Conservation (phyloP, 2,329 filamentous ascomycete species). For the Sporothrix schenckii region DNA sequence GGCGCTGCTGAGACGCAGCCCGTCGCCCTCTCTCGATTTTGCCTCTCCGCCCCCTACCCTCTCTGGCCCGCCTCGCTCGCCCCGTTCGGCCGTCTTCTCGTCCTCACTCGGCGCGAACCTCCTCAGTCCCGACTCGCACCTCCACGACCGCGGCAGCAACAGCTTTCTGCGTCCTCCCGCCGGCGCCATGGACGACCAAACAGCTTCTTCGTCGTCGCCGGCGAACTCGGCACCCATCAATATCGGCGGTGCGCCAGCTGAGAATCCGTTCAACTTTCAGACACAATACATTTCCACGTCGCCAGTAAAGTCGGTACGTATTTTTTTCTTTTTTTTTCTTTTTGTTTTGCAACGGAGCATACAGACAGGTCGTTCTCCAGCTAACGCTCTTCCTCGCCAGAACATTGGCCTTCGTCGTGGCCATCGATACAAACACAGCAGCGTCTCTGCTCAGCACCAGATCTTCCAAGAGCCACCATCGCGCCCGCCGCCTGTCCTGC, state of each 20-base stretch:
- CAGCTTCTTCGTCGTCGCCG: conserved; percentile 9
- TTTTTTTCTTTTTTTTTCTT: too few relatives aligned
- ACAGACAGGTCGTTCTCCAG: not conserved
- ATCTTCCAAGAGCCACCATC: conserved; percentile 92
- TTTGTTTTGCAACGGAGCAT: too few relatives aligned
- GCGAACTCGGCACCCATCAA: conserved; percentile 22
- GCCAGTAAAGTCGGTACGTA: conserved; percentile 74
- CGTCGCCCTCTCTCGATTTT: conserved; percentile 28
- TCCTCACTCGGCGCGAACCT: conserved; percentile 13
- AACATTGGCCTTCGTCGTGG: conserved; percentile 89
- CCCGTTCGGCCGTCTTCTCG: conserved; percentile 3
- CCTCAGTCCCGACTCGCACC: conserved; percentile 23
- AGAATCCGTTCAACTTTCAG: conserved; percentile 91
- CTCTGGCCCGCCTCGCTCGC: not conserved
- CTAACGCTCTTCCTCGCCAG: conserved; percentile 47
- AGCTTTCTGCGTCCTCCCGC: conserved; percentile 28
- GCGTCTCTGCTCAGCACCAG: conserved; percentile 83
- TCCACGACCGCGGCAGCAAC: conserved; percentile 1
- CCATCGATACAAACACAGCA: conserved; percentile 97
- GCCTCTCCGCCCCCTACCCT: not conserved
- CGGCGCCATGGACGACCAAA: conserved; percentile 28
- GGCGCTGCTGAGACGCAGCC: conserved; percentile 35
- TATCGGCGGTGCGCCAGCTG: conserved; percentile 3
- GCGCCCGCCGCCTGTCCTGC: conserved; percentile 82
- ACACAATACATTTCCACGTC: conserved; percentile 74